phyloP scores from a whole-genome alignment of 257 asterid genomes.

The Nicotiana tomentosiformis region DNA sequence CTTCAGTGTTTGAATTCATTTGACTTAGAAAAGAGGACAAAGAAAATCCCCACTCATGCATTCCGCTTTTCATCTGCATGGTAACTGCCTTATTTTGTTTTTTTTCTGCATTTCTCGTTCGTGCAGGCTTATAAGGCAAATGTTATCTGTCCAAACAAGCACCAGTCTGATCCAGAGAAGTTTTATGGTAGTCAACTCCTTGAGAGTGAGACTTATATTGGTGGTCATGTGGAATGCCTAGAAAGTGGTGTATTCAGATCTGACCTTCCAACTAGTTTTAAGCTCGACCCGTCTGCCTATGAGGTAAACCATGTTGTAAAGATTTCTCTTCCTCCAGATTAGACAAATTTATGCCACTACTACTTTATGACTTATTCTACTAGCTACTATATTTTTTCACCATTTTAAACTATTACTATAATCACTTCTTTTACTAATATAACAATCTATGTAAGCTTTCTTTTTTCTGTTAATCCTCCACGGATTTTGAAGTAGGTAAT shows the following conservation, averaged over 20 bases:
- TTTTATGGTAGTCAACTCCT: conserved; percentile 72
- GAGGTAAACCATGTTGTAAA: conserved; percentile 38
- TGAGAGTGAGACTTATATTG: conserved; percentile 97
- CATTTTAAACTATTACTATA: background rate
- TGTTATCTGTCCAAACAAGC: conserved; percentile 96
- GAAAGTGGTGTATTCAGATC: conserved; percentile 99
- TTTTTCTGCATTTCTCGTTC: conserved; percentile 18
- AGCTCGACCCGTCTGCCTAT: conserved; percentile 84
- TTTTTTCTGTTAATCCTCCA: background rate
- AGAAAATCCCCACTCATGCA: conserved; percentile 8
- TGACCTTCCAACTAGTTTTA: conserved; percentile 90
- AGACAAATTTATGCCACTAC: background rate
- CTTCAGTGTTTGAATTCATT: background rate
- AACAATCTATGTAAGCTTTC: background rate
- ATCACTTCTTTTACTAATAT: background rate
- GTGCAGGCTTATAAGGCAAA: conserved; percentile 91
- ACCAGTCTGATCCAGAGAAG: conserved; percentile 96
- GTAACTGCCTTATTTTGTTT: conserved; percentile 14
- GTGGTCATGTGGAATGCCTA: conserved; percentile 98
- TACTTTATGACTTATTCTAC: background rate
- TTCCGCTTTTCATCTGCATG: conserved; percentile 9
- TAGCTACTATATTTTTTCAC: background rate
- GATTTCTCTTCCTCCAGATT: conserved; percentile 5
- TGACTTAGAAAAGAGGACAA: conserved; percentile 1
- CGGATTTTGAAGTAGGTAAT: background rate